Base-by-base conservation (phyloP, 208 protist species). In the Trypanosoma brucei region DNA sequence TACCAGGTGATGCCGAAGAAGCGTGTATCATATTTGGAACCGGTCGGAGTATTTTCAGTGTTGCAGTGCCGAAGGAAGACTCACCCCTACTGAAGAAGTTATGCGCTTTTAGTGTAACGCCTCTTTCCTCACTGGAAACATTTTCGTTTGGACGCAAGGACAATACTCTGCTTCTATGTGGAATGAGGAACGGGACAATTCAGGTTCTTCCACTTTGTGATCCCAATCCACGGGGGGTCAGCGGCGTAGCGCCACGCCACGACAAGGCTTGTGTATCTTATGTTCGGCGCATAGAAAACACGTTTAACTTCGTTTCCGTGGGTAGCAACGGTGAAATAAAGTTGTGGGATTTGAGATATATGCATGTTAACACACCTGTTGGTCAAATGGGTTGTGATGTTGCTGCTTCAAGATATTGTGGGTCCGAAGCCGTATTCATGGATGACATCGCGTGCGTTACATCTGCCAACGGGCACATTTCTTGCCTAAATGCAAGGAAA, bases 321-420 rank as follows among this genome's bases (percentile, higher is more conserved):
- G 56, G 79, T 13, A 75, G 66, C 38, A 68, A 65, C 38, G 81
- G 81, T 50, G 76, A 79, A 49, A 61, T 72, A 33, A 84, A 81
- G 51, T 62, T 91, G 38, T 91, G 84, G 84, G 84, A 91, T 75
- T 50, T 78, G 4, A 72, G 84, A 39, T 75, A 74, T 56, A 70
- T 91, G 55, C 34, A 13, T 22, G 46, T 37, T 37, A 70, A 57
- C 22, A 65, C 83, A 13, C 76, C 83, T 0, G 76, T 89, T 37
- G 37, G 45, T 8, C 59, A 67, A 22, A 55, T 80, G 1, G 61
- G 69, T 44, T 48, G 37, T 11, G 57, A 68, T 37, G 58, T 53
- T 38, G 59, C 44, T 68, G 60, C 42, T 63, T 22, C 70, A 55
- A 8, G 51, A 13, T 59, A 69, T 55, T 34, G 59, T 48, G 73